Evolutionary conservation across 805 yeast species (phyloP).

Genomic region (Cyberlindnera xylosilytica): DNA sequence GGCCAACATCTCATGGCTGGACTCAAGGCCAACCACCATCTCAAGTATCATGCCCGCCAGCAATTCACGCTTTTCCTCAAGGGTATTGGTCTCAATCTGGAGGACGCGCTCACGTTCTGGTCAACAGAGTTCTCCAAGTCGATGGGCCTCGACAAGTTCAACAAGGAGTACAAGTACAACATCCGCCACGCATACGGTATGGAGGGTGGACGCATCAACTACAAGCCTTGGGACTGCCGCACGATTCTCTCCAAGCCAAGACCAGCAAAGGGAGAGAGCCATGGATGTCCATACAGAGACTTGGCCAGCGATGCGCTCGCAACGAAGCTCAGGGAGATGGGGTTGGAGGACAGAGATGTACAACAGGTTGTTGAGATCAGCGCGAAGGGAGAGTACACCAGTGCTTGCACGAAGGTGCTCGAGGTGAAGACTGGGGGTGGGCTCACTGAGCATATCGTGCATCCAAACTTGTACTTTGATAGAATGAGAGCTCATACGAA

Average conservation of each 20-base stretch:
- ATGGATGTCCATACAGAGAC: constrained; percentile 93
- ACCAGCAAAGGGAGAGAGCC: constrained; percentile 66
- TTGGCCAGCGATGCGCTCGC: constrained; percentile 62
- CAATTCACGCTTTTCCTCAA: constrained; percentile 83
- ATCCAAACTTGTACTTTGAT: constrained; percentile 87
- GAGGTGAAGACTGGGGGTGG: constrained; percentile 61
- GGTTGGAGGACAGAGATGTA: constrained; percentile 57
- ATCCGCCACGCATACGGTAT: constrained; percentile 88
- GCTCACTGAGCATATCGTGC: constrained; percentile 45
- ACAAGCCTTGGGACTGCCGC: constrained; percentile 82
- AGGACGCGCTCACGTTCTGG: constrained; percentile 90
- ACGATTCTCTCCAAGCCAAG: constrained; percentile 70
- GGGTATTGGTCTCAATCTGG: constrained; percentile 83
- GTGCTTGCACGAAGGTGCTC: constrained; percentile 87
- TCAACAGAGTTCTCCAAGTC: constrained; percentile 62
- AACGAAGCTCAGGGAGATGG: constrained; percentile 56
- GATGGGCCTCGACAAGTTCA: constrained; percentile 69
- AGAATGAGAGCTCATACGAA: constrained; percentile 50
- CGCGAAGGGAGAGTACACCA: constrained; percentile 66
- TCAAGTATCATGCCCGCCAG: constrained; percentile 79
- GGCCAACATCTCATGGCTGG: constrained; percentile 63
- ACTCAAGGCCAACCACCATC: constrained; percentile 61
- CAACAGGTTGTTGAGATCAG: constrained; percentile 66
- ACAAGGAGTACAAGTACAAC: constrained; percentile 85
- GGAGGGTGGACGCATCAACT: constrained; percentile 85